Evolutionary conservation across 2,329 filamentous ascomycete species (phyloP).

Genomic region (Fusarium sororula): DNA sequence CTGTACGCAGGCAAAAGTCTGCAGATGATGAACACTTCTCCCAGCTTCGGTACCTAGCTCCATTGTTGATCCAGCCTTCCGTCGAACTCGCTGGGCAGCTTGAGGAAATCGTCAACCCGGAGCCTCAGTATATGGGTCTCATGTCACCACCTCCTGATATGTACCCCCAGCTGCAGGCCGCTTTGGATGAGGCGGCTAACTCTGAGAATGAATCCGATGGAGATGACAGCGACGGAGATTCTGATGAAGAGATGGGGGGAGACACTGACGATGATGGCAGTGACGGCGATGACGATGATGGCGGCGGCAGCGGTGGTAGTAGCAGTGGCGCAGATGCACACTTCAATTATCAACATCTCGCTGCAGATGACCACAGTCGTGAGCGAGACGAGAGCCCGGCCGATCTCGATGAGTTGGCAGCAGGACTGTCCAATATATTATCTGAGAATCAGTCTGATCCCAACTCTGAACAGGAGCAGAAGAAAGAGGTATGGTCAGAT

Average conservation of each 20-base stretch:
- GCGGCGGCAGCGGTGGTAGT: not conserved
- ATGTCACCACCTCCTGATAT: slow-evolving; percentile 4
- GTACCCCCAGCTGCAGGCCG: slow-evolving; percentile 3
- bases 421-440: not conserved
- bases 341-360: not conserved
- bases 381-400: not conserved
- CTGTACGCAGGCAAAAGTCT: slow-evolving; percentile 34
- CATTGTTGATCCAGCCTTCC: slow-evolving; percentile 25
- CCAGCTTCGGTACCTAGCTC: slow-evolving; percentile 31
- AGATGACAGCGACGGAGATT: not conserved
- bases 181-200: not conserved
- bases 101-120: not conserved
- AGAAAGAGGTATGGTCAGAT: not conserved
- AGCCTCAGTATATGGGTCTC: not conserved
- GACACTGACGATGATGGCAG: not conserved
- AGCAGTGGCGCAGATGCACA: not conserved
- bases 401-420: not conserved
- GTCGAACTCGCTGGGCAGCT: not conserved
- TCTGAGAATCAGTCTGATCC: not conserved
- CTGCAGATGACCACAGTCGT: not conserved
- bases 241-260: not conserved
- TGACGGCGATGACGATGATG: not conserved
- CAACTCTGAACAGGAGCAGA: not conserved
- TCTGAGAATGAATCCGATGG: not conserved
- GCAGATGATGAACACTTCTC: slow-evolving; percentile 2